Percentiles rank a stretch among this genome's conserved stretches.
phyloP scores from a whole-genome alignment of 768 basidiomycete genomes.

The Amanita exitialis region DNA sequence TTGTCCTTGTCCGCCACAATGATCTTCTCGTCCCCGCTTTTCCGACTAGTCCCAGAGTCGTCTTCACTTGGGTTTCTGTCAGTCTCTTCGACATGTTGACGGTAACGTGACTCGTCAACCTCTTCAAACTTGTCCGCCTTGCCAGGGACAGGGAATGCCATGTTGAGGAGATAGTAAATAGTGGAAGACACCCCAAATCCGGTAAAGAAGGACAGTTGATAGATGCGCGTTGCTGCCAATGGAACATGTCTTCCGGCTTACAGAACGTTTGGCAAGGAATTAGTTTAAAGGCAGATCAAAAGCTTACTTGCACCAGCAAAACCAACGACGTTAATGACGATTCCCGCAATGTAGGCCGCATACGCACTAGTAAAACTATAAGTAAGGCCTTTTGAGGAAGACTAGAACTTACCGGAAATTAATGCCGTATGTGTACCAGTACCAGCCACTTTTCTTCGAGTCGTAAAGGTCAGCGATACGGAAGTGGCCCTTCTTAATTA shows the following conservation, averaged over 20 bases:
- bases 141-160: slow-evolving; percentile 51
- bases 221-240: slow-evolving; percentile 58
- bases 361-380: slow-evolving; percentile 36
- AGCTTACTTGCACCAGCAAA: slow-evolving; percentile 65
- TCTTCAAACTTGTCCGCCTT: slow-evolving; percentile 36
- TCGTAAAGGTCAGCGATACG: slow-evolving; percentile 65
- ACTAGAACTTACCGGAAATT: slow-evolving; percentile 47
- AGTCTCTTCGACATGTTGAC: not conserved
- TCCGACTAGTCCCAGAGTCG: too few species aligned
- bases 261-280: slow-evolving; percentile 2
- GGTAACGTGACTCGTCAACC: slow-evolving; percentile 30
- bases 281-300: slow-evolving; percentile 1
- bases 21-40: too few species aligned
- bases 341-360: slow-evolving; percentile 61
- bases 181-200: slow-evolving; percentile 64
- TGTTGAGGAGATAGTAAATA: slow-evolving; percentile 51
- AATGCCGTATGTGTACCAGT: slow-evolving; percentile 65
- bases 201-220: slow-evolving; percentile 77
- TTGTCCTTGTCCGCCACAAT: too few species aligned
- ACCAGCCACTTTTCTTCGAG: slow-evolving; percentile 48
- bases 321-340: slow-evolving; percentile 75
- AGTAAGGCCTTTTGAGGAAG: slow-evolving; percentile 1
- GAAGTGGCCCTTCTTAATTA: slow-evolving; percentile 48
- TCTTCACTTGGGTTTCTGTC: too few species aligned
- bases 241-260: slow-evolving; percentile 52